Conservation (phyloP, 2,329 filamentous ascomycete genomes). For the Cercospora brassicicola region DNA sequence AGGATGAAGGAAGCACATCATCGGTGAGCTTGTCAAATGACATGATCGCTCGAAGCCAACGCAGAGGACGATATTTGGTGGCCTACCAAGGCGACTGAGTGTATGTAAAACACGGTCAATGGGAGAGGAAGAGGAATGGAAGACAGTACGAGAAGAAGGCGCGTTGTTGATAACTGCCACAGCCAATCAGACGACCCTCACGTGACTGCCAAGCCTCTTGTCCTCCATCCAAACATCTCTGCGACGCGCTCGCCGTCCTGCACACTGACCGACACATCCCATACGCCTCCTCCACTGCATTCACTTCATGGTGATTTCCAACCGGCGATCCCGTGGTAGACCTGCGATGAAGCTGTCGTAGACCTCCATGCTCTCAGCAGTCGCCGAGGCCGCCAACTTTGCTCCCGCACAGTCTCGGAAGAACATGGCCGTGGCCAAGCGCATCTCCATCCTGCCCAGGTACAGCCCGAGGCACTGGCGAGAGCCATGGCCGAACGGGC, state of each 20-base stretch:
- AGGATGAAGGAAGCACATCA: neutral
- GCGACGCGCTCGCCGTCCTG: neutral
- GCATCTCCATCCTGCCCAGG: constrained; percentile 35
- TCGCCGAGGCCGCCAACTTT: constrained; percentile 27
- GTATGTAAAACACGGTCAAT: neutral
- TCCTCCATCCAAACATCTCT: neutral
- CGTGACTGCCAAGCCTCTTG: neutral
- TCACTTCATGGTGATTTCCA: neutral
- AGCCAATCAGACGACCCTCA: neutral
- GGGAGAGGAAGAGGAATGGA: neutral
- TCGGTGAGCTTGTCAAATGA: neutral
- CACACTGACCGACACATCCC: neutral
- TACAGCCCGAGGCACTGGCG: constrained; percentile 32
- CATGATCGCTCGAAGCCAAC: neutral
- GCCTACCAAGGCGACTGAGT: neutral
- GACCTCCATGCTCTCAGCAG: constrained; percentile 29
- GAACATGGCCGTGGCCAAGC: constrained; percentile 25
- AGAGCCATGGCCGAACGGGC: constrained; percentile 31
- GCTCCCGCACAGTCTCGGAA: constrained; percentile 19
- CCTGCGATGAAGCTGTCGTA: neutral
- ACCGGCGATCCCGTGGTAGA: neutral
- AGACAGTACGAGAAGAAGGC: neutral
- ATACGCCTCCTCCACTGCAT: neutral
- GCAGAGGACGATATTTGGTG: neutral
- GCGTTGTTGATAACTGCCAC: neutral